Conservation (phyloP, 139 green algal genomes). For the Limnomonas spitsbergensis region DNA sequence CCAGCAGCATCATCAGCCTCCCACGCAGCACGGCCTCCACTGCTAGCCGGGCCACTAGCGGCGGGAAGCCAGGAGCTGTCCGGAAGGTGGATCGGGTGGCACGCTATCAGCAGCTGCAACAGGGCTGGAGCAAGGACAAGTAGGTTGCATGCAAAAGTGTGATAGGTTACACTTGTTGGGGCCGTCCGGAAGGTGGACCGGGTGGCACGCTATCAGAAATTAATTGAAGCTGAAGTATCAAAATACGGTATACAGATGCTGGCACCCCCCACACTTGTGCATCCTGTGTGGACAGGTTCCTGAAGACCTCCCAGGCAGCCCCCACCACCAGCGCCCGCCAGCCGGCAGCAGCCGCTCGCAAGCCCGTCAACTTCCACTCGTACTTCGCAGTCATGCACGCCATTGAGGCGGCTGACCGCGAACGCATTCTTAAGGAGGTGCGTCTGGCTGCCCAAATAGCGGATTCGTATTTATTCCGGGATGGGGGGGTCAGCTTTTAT, state of each 20-base stretch:
- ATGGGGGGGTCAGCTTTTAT: too few relatives aligned
- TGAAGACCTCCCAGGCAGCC: constrained; percentile 9
- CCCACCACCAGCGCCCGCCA: not conserved
- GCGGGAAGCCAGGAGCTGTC: not conserved
- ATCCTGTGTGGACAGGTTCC: too few relatives aligned
- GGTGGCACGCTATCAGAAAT: constrained; percentile 37
- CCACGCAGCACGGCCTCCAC: not conserved
- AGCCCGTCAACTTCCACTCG: constrained; percentile 41
- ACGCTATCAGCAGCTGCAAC: constrained; percentile 39
- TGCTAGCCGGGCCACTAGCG: not conserved
- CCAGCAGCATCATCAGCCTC: constrained; percentile 3
- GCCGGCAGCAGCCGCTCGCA: constrained; percentile 13
- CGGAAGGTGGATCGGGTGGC: constrained; percentile 35
- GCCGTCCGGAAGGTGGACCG: constrained; percentile 29
- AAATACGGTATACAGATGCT: too few relatives aligned
- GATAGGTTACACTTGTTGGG: constrained; percentile 1
- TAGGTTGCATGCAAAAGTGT: constrained; percentile 13
- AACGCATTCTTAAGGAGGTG: constrained; percentile 23
- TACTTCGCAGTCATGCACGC: constrained; percentile 37
- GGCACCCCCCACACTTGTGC: too few relatives aligned
- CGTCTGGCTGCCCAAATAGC: not conserved
- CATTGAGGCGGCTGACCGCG: constrained; percentile 28
- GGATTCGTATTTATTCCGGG: too few relatives aligned
- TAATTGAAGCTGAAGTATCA: too few relatives aligned
- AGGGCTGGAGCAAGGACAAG: constrained; percentile 38